Evolutionary conservation across 2,329 filamentous ascomycete genomes (phyloP).

Genomic region (Fusarium sp.): DNA sequence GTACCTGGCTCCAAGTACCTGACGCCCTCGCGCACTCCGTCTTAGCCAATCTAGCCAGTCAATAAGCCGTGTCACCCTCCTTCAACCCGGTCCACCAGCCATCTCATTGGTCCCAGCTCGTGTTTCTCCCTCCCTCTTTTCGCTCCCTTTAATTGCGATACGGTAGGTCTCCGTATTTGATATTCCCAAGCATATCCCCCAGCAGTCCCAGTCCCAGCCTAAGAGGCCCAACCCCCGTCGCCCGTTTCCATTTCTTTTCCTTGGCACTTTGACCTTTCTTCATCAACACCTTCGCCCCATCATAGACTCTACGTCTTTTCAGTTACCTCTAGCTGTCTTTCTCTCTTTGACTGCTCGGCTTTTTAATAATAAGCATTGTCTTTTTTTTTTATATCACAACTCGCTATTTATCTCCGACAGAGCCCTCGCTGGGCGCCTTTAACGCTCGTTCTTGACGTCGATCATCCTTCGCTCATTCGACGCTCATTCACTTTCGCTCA

Average conservation of each 20-base stretch:
- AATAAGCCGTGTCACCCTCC: conserved; percentile 39
- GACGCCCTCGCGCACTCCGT: conserved; percentile 30
- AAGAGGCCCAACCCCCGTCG: conserved; percentile 19
- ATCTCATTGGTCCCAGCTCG: conserved; percentile 26
- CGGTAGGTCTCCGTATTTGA: conserved; percentile 11
- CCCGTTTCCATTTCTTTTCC: conserved; percentile 42
- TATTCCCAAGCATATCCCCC: conserved; percentile 19
- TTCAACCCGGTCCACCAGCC: conserved; percentile 28
- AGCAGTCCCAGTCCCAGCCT: conserved; percentile 6
- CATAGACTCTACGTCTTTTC: conserved; percentile 29
- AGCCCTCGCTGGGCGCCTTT: conserved; percentile 37
- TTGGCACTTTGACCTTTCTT: conserved; percentile 44
- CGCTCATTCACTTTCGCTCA: conserved; percentile 20
- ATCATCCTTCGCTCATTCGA: conserved; percentile 15
- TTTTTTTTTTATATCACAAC: conserved; percentile 7
- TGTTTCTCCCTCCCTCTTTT: conserved; percentile 32
- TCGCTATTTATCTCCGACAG: conserved; percentile 5
- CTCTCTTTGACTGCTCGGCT: conserved; percentile 16
- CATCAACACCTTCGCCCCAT: conserved; percentile 42
- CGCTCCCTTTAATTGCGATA: conserved; percentile 37
- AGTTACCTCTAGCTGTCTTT: conserved; percentile 5
- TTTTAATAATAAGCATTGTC: conserved; percentile 14
- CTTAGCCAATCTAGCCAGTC: conserved; percentile 30
- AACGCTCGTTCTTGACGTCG: conserved; percentile 22
- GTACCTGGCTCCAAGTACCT: conserved; percentile 7